Base-by-base conservation (phyloP, 441 rosid genomes). In the Eruca vesicaria region DNA sequence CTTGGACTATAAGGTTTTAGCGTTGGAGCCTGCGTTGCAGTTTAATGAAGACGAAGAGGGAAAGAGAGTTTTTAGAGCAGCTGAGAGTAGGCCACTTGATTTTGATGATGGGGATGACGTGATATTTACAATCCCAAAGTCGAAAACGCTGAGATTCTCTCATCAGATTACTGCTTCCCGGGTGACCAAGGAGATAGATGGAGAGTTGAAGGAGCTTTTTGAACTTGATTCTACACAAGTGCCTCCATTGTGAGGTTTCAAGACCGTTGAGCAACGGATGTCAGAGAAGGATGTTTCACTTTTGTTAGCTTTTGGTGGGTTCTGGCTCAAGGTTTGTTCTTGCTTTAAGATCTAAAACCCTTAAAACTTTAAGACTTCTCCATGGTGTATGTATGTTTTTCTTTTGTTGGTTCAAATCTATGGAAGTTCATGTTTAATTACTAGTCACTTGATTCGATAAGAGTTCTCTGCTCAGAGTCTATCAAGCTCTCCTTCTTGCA, bases 161-260 rank as follows among this genome's bases (percentile, higher is more conserved):
- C 56, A 69, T 28, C 38, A 58, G 56, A 26, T 69, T 26, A 10
- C 28, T 69, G 64, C 73, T 69, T 56, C 52, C 26, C 63, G 26
- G 16, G 62, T 68, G 5, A 53, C 21, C 0, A 33, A 53, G 21
- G 29, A 53, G 59, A 10, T 20, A 53, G 7, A 53, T 12, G 59
- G 59, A 53, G 59, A 20, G 28, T 20, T 55, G 15, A 55, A 55
- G 21, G 60, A 55, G 6, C 60, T 21, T 55, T 55, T 55, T 50
- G 56, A 50, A 8, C 23, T 41, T 41, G 50, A 41, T 41, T 1
- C 50, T 14, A 5, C 16, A 41, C 7, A 15, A 41, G 50, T 14
- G 5, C 16, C 50, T 41, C 16, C n/a, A 41, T 5, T 41, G 48
- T 41, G 48, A 41, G 48, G 48, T 12, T 4, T 3, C 53, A 45